Evolutionary conservation across 495 filamentous ascomycete species (phyloP), one percentile per base, ranked within the genome.

Genomic region (Thermothielavioides terrestris): DNA sequence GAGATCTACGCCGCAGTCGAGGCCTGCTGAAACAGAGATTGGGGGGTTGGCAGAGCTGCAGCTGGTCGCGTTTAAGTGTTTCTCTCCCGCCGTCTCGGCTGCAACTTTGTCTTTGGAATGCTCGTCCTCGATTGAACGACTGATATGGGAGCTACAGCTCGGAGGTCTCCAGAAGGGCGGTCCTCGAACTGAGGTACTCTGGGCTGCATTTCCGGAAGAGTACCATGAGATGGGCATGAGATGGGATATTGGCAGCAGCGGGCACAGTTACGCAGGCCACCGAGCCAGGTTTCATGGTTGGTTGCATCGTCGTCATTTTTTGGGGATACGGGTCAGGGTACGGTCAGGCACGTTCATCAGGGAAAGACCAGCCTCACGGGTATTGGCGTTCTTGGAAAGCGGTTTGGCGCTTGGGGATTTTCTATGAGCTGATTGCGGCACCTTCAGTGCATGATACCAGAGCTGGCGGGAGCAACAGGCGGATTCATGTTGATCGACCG

Each of bases 1-100:
- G 77, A 86, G 38, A 88, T 89, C 38, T 79, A 78, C 17, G 26
- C 32, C 6, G 40, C 39, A 4, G 46, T 54, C 8, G 52, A 49
- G 44, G 51, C 17, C 20, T 37, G 31, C 14, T 36, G n/a, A n/a
- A n/a, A n/a, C n/a, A n/a, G n/a, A n/a, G n/a, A n/a, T 37, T 21
- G 32, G 23, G 11, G 20, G 18, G 11, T 11, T 4, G 37, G 26
- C 26, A 15, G 47, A 50, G 31, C 11, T 18, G 15, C 35, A 34
- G n/a, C 14, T 14, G 6, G 40, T 30, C 21, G n/a, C 6, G 6
- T 20, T 21, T n/a, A n/a, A n/a, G 25, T 6, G 40, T 30, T 30
- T 30, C 25, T 30, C 10, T 7, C 15, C 26, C 23, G 6, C 11
- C 21, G 20, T 6, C 15, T 42, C 23, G 23, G n/a, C 5, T 26